phyloP scores from a whole-genome alignment of 2,329 filamentous ascomycete species.

The Cladosporium sp. region DNA sequence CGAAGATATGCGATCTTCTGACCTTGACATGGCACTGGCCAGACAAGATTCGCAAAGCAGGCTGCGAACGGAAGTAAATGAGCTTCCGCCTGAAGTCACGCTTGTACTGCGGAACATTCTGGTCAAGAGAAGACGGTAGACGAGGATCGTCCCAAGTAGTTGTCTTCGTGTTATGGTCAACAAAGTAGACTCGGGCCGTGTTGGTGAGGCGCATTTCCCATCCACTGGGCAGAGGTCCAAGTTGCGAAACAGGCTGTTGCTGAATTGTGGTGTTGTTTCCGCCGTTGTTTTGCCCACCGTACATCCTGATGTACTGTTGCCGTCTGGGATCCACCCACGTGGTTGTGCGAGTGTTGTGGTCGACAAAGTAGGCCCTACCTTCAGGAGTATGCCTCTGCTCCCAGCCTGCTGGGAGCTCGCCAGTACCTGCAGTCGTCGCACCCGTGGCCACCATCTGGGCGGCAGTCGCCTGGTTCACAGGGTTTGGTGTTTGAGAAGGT shows the following conservation, averaged over 20 bases:
- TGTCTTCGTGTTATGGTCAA: constrained; percentile 99
- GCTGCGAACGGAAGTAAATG: constrained; percentile 98
- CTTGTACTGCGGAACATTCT: constrained; percentile 99
- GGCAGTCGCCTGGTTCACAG: constrained; percentile 54
- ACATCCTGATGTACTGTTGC: constrained; percentile 98
- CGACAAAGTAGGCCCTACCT: constrained; percentile 93
- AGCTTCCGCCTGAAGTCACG: constrained; percentile 96
- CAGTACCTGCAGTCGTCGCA: constrained; percentile 88
- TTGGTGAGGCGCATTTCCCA: constrained; percentile 99
- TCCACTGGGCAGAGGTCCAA: constrained; percentile 90
- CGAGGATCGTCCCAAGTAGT: constrained; percentile 98
- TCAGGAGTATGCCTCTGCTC: constrained; percentile 95
- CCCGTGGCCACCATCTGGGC: constrained; percentile 93
- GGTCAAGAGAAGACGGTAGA: constrained; percentile 90
- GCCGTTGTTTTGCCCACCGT: constrained; percentile 73
- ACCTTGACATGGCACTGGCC: constrained; percentile 99
- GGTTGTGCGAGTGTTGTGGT: constrained; percentile 96
- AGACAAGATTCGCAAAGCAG: constrained; percentile 89
- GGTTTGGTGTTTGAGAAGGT: constrained; percentile 36
- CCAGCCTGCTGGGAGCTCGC: constrained; percentile 93
- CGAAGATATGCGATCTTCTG: constrained; percentile 92
- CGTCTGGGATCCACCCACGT: constrained; percentile 97
- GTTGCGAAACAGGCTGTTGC: constrained; percentile 94
- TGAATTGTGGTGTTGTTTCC: constrained; percentile 80
- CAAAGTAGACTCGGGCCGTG: constrained; percentile 96